Percentiles rank a stretch among this genome's conserved stretches.
Evolutionary conservation across 768 basidiomycete genomes (phyloP).

Genomic region (Hebeloma cylindrosporum): DNA sequence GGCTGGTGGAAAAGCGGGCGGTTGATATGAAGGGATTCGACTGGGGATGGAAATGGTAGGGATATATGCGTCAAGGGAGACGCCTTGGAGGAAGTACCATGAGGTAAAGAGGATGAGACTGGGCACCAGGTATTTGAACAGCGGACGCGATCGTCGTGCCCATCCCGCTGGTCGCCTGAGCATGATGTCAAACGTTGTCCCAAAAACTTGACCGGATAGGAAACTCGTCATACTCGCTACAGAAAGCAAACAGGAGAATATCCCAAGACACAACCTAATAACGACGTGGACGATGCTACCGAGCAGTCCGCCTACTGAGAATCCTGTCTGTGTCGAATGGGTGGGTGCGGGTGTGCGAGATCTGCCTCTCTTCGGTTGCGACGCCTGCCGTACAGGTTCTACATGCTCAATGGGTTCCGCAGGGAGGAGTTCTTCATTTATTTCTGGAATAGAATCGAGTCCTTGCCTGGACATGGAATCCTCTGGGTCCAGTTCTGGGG

Average conservation of each 20-base stretch:
- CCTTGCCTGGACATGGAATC: slow-evolving; percentile 49
- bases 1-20: slow-evolving; percentile 60
- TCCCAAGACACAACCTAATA: slow-evolving; percentile 20
- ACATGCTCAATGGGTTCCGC: slow-evolving; percentile 26
- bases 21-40: slow-evolving; percentile 39
- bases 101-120: slow-evolving; percentile 43
- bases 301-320: slow-evolving; percentile 44
- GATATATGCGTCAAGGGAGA: slow-evolving; percentile 34
- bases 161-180: slow-evolving; percentile 48
- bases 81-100: slow-evolving; percentile 45
- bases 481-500: slow-evolving; percentile 33
- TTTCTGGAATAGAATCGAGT: slow-evolving; percentile 64
- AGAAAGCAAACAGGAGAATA: slow-evolving; percentile 28
- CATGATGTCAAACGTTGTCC: slow-evolving; percentile 47
- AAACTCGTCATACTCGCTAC: slow-evolving; percentile 39
- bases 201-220: slow-evolving; percentile 48
- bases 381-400: slow-evolving; percentile 13
- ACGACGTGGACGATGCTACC: slow-evolving; percentile 39
- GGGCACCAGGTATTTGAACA: slow-evolving; percentile 43
- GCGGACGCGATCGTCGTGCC: slow-evolving; percentile 31
- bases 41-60: slow-evolving; percentile 28
- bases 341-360: slow-evolving; percentile 34
- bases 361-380: slow-evolving; percentile 24
- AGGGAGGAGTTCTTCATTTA: slow-evolving; percentile 46
- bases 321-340: slow-evolving; percentile 21